Evolutionary conservation across 805 yeast species (phyloP).

Genomic region (Kuraishia borneana): DNA sequence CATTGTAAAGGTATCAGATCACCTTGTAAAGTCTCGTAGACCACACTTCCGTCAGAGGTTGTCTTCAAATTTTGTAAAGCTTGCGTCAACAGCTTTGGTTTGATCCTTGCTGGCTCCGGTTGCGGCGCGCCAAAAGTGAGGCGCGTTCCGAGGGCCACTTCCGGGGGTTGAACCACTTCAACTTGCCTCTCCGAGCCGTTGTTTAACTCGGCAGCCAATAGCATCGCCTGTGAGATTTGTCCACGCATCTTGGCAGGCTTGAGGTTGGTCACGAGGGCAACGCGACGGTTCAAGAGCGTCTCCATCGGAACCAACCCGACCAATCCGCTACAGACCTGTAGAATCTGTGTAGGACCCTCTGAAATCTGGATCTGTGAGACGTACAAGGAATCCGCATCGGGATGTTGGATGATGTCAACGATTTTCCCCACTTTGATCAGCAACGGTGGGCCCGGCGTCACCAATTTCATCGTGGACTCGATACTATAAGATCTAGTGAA

Average conservation of each 20-base stretch:
- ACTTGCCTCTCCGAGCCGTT: slow-evolving; percentile 17
- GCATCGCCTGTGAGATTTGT: slow-evolving; percentile 50
- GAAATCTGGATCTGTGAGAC: slow-evolving; percentile 36
- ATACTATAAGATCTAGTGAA: too few relatives aligned
- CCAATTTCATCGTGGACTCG: too few relatives aligned
- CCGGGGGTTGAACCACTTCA: slow-evolving; percentile 38
- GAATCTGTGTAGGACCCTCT: slow-evolving; percentile 6
- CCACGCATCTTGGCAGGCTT: slow-evolving; percentile 59
- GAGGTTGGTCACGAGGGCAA: slow-evolving; percentile 45
- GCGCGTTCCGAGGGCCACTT: slow-evolving; percentile 1
- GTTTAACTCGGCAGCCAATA: slow-evolving; percentile 37
- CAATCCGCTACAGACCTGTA: slow-evolving; percentile 50
- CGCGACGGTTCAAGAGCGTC: slow-evolving; percentile 25
- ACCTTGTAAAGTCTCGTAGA: too few relatives aligned
- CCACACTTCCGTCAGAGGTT: not conserved
- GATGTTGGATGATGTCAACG: slow-evolving; percentile 32
- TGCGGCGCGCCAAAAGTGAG: not conserved
- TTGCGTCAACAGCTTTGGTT: not conserved
- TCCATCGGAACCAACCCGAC: slow-evolving; percentile 30
- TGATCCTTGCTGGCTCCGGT: not conserved
- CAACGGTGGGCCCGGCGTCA: too few relatives aligned
- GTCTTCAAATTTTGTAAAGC: not conserved
- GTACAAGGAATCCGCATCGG: slow-evolving; percentile 47
- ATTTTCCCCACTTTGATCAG: slow-evolving; percentile 36
- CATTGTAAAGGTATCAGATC: too few relatives aligned